These are phyloP conservation scores for Biscogniauxia sp. DNA, from an alignment of 2,329 filamentous ascomycete species.

Conservation along the genomic window DNA sequence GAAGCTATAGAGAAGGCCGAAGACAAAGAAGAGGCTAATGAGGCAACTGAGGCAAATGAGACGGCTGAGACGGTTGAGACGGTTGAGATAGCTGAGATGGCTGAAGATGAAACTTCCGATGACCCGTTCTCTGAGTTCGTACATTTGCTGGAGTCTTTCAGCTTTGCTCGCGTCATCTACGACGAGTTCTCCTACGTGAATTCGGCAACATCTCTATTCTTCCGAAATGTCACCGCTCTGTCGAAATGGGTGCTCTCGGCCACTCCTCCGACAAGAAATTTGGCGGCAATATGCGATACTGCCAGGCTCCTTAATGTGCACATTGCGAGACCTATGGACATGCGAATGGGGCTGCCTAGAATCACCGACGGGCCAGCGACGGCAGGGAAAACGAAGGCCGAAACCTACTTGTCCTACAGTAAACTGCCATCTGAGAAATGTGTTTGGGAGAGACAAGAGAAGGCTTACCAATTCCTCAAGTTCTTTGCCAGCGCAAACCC, in stretches of 20 bases:
- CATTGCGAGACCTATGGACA: constrained; percentile 35
- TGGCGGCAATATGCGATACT: constrained; percentile 36
- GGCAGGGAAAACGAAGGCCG: constrained; percentile 30
- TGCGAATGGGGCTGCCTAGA: constrained; percentile 33
- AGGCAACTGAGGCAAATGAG: no score
- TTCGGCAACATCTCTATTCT: constrained; percentile 30
- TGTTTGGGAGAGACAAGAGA: constrained; percentile 35
- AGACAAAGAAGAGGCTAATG: no score
- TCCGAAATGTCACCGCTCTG: constrained; percentile 30
- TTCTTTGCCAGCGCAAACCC: constrained; percentile 33
- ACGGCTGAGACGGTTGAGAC: no score
- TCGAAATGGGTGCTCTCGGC: constrained; percentile 45
- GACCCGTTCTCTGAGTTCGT: constrained; percentile 12
- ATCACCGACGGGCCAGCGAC: constrained; percentile 35
- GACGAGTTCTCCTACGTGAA: constrained; percentile 45
- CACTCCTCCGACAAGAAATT: constrained; percentile 38
- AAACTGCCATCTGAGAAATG: constrained; percentile 35
- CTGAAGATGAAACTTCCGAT: no score
- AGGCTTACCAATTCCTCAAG: constrained; percentile 32
- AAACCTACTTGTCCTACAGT: constrained; percentile 33
- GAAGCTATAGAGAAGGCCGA: background rate
- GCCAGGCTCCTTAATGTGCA: constrained; percentile 38
- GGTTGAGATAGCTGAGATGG: no score
- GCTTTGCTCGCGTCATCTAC: constrained; percentile 38
- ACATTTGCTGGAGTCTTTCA: constrained; percentile 37